Base-by-base conservation (phyloP, 179 eudicot species). In the Patellifolia procumbens region DNA sequence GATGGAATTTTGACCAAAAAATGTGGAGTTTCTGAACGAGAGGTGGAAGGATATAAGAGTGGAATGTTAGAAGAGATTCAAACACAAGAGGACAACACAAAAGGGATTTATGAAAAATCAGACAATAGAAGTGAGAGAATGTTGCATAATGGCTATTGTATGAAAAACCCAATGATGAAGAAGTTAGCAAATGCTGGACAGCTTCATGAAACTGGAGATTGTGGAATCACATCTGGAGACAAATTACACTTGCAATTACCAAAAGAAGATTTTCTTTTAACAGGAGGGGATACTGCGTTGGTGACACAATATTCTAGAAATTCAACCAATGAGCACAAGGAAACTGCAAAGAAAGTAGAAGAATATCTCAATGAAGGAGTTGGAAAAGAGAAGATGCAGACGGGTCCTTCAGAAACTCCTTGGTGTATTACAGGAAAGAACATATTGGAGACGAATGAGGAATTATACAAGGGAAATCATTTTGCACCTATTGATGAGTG, bases 341-440 rank as follows among this genome's bases (percentile, higher is more conserved):
- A 74, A 74, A 35, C 37, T 74, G 74, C 55, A 51, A 58, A 46
- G 20, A 19, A 45, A 55, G 56, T 59, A 22, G 73, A 58, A 69
- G 81, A 31, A 32, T 9, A 7, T 60, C 11, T 35, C 1, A 12
- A 35, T 49, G 22, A 1, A 29, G 43, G 66, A 29, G 55, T 24
- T 60, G 72, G 62, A 22, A 70, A 45, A 35, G 59, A 58, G 48
- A 29, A 42, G 45, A 56, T 20, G 10, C 68, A 48, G 76, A 52
- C 15, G 39, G 68, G 52, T 26, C 20, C 24, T 68, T 34, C 29
- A 56, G 67, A 61, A 39, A 52, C 24, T 39, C 31, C 35, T 70
- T 45, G 51, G 19, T 61, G 58, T 26, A 4, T 65, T 46, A 24
- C 60, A 9, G 69, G 42, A 69, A 46, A 45, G 20, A 68, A 58